Conservation (phyloP, 257 asterid genomes). For the Nicotiana undulata region DNA sequence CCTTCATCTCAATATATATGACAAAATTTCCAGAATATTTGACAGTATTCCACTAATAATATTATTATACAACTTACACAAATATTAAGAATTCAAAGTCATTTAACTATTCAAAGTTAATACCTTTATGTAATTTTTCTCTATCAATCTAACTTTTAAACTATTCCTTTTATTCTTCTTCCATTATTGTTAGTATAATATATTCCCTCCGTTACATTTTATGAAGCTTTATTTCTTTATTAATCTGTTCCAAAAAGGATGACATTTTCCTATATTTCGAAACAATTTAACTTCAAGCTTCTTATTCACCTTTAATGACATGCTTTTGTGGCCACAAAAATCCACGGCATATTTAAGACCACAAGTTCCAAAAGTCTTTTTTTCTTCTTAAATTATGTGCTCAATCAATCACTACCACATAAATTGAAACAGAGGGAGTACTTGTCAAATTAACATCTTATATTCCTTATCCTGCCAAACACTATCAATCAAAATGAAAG, state of each 20-base stretch:
- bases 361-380: neutral
- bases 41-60: neutral
- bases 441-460: neutral
- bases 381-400: neutral
- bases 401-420: neutral
- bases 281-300: neutral
- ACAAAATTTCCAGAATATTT: neutral
- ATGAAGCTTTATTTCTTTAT: neutral
- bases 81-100: neutral
- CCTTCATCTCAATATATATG: neutral
- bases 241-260: neutral
- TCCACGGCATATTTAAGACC: neutral
- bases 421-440: neutral
- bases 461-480: neutral
- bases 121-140: neutral
- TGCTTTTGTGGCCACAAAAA: neutral
- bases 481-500: neutral
- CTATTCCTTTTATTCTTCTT: neutral
- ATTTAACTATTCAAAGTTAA: neutral
- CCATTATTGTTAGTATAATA: neutral
- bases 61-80: neutral
- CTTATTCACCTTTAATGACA: neutral
- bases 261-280: neutral
- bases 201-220: neutral
- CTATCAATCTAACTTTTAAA: neutral